Conservation (phyloP, 202 grass and related monocot species). For the Zoysia matrella region DNA sequence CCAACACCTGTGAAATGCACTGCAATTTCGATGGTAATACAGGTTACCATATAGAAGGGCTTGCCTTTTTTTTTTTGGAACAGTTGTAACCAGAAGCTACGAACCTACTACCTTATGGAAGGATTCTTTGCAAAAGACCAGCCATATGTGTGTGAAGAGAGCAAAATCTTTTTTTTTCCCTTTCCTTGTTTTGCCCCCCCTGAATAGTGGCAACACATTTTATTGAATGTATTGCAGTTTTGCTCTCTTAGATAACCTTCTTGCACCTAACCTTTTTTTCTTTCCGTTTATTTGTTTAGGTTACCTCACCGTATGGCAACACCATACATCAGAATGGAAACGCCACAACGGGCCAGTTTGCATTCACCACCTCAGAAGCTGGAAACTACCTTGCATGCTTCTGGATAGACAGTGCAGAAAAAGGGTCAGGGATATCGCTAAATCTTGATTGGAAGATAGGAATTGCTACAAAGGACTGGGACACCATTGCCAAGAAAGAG, state of each 20-base stretch:
- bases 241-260: not conserved
- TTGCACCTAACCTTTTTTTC: slow-evolving; percentile 20
- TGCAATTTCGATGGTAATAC: not conserved
- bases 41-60: not conserved
- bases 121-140: not conserved
- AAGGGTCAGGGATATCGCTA: slow-evolving; percentile 65
- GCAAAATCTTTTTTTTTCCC: not conserved
- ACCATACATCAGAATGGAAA: slow-evolving; percentile 84
- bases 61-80: not conserved
- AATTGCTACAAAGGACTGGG: slow-evolving; percentile 95
- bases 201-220: not conserved
- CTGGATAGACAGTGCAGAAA: slow-evolving; percentile 24
- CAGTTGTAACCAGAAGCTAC: not conserved
- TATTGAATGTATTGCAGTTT: slow-evolving; percentile 17
- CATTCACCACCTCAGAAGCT: slow-evolving; percentile 94
- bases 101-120: not conserved
- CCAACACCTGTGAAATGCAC: not conserved
- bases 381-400: slow-evolving; percentile 84
- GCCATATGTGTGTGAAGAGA: not conserved
- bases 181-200: not conserved
- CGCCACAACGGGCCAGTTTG: slow-evolving; percentile 69
- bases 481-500: slow-evolving; percentile 85
- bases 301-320: slow-evolving; percentile 96
- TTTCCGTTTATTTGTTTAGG: slow-evolving; percentile 53
- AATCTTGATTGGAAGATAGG: slow-evolving; percentile 96